Evolutionary conservation across 2,329 filamentous ascomycete species (phyloP).

Genomic region (Fusarium cyanostomum): DNA sequence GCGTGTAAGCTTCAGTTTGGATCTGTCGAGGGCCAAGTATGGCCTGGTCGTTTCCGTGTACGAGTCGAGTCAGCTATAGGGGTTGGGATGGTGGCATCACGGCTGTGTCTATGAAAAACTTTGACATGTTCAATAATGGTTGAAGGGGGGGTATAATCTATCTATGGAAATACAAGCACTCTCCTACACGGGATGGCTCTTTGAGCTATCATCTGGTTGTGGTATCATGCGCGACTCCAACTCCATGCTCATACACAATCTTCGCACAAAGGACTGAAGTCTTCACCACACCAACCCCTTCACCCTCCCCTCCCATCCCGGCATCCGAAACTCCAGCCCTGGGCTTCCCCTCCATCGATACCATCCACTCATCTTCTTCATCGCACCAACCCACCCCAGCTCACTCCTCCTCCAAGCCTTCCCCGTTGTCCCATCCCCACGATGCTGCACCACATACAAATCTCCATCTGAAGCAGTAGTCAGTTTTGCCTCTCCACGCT

Average conservation of each 20-base stretch:
- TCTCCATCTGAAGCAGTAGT: conserved; percentile 42
- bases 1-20: conserved; percentile 35
- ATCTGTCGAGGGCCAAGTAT: neutral
- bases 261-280: neutral
- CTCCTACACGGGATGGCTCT: neutral
- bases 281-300: conserved; percentile 23
- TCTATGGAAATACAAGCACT: neutral
- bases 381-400: conserved; percentile 59
- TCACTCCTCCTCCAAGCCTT: conserved; percentile 54
- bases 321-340: conserved; percentile 41
- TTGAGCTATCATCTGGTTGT: conserved; percentile 3
- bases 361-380: conserved; percentile 53
- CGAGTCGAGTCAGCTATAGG: conserved; percentile 1
- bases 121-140: conserved; percentile 29
- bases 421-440: conserved; percentile 40
- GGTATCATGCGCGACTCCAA: neutral
- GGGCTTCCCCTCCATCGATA: conserved; percentile 44
- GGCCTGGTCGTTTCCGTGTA: conserved; percentile 23
- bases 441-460: conserved; percentile 45
- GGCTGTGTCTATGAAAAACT: conserved; percentile 10
- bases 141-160: conserved; percentile 16
- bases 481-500: conserved; percentile 47
- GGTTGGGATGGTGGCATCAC: conserved; percentile 10
- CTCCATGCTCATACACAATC: too few relatives aligned
- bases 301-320: conserved; percentile 37